Percentiles rank a stretch among this genome's conserved stretches.
These are phyloP conservation scores for Saccharum spontaneum DNA, from an alignment of 176 grass and related monocot genomes.

Conservation along the genomic window DNA sequence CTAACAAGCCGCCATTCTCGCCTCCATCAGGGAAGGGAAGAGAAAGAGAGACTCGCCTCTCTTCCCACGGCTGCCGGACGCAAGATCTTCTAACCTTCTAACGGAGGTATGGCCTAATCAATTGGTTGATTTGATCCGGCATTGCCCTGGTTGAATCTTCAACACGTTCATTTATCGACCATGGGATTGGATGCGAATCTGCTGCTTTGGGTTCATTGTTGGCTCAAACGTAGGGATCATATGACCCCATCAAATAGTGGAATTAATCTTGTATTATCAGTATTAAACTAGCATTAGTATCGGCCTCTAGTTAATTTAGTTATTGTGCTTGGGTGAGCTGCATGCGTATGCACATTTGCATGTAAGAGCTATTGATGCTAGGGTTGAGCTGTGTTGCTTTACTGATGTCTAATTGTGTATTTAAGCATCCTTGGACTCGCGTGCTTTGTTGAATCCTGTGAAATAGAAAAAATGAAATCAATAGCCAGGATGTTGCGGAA, in stretches of 20 bases:
- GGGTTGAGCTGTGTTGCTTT: neutral
- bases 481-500: neutral
- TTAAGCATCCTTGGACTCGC: neutral
- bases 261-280: neutral
- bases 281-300: neutral
- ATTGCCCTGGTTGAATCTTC: neutral
- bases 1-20: neutral
- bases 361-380: neutral
- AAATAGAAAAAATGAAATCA: neutral
- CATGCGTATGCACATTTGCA: neutral
- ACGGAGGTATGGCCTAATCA: neutral
- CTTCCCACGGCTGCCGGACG: neutral
- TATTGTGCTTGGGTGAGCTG: neutral
- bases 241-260: neutral
- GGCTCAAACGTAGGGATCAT: neutral
- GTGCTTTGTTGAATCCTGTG: neutral
- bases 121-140: neutral
- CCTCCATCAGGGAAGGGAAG: neutral
- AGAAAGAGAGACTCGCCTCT: neutral
- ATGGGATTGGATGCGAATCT: neutral
- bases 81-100: neutral
- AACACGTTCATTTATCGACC: neutral
- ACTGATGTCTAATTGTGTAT: neutral
- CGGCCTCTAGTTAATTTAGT: neutral
- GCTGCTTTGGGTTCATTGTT: neutral